Base-by-base conservation (phyloP, 108 stramenopile genomes). In the Thalassiosira profunda region DNA sequence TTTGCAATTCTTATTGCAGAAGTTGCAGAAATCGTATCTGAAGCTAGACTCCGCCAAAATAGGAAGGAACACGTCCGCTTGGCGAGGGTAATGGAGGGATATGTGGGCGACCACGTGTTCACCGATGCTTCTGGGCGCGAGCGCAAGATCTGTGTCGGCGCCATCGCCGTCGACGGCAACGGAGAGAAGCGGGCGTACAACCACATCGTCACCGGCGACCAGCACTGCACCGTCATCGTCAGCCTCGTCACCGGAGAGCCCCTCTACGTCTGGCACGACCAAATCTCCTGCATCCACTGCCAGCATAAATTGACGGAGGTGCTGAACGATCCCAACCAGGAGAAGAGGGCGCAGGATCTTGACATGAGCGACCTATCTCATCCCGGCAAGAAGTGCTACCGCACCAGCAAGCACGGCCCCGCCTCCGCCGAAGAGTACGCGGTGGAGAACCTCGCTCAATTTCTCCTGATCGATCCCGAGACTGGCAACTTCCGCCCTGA, bases 361-460 rank as follows among this genome's bases (percentile, higher is more conserved):
- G 23, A 21, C 3, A 26, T 25, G 12, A 26, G 40, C 0, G 47
- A 48, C 10, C 29, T 48, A 28, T 28, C 24, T 24, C 47, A 48
- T 28, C 25, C 24, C 9, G 47, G 47, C 0, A 4, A 37, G 10
- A 4, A 37, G 10, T 57, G 56, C 11, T 10, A 57, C 56, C 34
- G 23, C 40, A 57, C 34, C 36, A 10, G 24, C 12, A 57, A 57
- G 56, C 56, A 57, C 2, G 41, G 56, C 23, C 56, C 56, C 34
- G 38, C 56, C 4, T 35, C 42, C 42, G 56, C 56, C 15, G 56
- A 58, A 10, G 56, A 58, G 37, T 58, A 58, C 12, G 56, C 56
- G 12, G 11, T 45, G 14, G 56, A 58, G 37, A 12, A 28, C 24
- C 11, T 58, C 3, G 56, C 42, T 0, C 23, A 45, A 15, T 45